Percentiles rank a stretch among this genome's conserved stretches.
Conservation (phyloP, 2,329 filamentous ascomycete genomes). For the Thyridium curvatum region DNA sequence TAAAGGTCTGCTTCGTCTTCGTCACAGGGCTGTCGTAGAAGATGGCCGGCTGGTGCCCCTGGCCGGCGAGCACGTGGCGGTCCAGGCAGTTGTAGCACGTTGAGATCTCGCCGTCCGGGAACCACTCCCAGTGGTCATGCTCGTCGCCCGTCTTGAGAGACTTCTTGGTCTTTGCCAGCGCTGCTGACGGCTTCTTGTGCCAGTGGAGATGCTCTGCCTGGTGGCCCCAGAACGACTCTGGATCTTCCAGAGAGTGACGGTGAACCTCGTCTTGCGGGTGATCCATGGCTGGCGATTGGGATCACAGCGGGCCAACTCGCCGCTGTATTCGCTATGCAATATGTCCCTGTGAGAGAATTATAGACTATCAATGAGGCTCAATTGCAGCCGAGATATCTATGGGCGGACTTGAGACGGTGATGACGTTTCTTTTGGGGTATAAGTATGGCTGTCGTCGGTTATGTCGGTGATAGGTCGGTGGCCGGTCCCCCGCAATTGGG, state of each 20-base stretch:
- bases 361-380: too few species aligned
- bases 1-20: conserved; percentile 61
- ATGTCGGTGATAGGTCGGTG: too few species aligned
- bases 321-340: too few species aligned
- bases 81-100: conserved; percentile 91
- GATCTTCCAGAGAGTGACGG: conserved; percentile 56
- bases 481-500: too few species aligned
- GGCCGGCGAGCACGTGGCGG: conserved; percentile 75
- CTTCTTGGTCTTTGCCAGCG: conserved; percentile 55
- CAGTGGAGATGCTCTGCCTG: conserved; percentile 74
- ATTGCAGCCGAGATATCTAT: too few species aligned
- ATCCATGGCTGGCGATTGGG: conserved; percentile 11
- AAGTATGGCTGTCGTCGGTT: too few species aligned
- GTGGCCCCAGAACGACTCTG: conserved; percentile 66
- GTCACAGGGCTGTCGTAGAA: conserved; percentile 87
- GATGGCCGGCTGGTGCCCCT: conserved; percentile 68
- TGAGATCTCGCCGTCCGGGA: conserved; percentile 79
- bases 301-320: too few species aligned
- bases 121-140: conserved; percentile 84
- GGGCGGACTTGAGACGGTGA: too few species aligned
- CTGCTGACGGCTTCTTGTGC: conserved; percentile 66
- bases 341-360: too few species aligned
- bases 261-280: conserved; percentile 47
- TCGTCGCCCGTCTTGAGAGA: conserved; percentile 49
- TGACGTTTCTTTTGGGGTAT: too few species aligned